Base-by-base conservation (phyloP, 2,329 filamentous ascomycete species). In the Onygenales sp. region DNA sequence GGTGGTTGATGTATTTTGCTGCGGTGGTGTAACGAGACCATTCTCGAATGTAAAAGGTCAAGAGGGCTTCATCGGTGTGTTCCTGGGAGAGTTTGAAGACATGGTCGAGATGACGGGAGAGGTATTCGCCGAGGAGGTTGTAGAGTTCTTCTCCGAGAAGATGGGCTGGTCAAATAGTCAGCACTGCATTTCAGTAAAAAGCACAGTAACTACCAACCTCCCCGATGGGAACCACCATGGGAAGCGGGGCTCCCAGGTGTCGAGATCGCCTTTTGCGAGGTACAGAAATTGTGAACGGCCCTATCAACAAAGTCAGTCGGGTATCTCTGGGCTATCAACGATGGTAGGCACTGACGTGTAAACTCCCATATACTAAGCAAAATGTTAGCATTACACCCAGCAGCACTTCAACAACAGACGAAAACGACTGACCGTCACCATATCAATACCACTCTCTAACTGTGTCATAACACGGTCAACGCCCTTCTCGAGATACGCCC, bases 221-320 rank as follows among this genome's bases (percentile, higher is more conserved):
- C 90, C 58, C 86, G 78, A 68, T 88, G 85, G 58, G 81, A 80
- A 34, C 74, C 74, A 34, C 73, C 74, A 37, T 77, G 59, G 70
- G 66, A 68, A 63, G 75, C 61, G 57, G 27, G 66, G 67, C 11
- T 71, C 72, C 33, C 13, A 45, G 51, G 81, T 77, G n/a, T 82
- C 80, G 44, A 45, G 36, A 91, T 84, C 1, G 89, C 89, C 70
- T 97, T 97, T 70, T 97, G 93, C 27, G 93, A 95, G 53, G 93
- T 98, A 71, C 93, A 98, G 72, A 98, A 98, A 75, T 98, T 96
- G 75, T 98, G 93, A 49, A 98, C 93, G 56, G 91, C 90, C 51
- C 80, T 91, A 68, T 52, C 52, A 51, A 37, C 8, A 17, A 37
- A 9, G 42, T 49, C n/a, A 50, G 42, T 36, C 14, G 14, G 21